A percentile compares a stretch with the other conserved stretches of the same genome.
phyloP scores from a whole-genome alignment of 257 asterid species.

The Nicotiana attenuata region DNA sequence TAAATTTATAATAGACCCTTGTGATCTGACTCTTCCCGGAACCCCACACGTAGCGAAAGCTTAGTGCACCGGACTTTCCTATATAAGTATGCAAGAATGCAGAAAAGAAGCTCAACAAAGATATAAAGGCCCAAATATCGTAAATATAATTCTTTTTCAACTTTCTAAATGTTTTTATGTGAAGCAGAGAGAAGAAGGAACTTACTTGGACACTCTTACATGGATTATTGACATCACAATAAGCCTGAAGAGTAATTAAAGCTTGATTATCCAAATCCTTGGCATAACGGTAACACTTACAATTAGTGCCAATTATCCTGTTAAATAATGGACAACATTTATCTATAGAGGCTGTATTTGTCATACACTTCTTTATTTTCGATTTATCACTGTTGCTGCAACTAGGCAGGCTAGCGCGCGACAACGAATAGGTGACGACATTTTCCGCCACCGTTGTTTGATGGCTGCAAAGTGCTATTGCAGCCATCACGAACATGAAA shows the following conservation, averaged over 20 bases:
- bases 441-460: neutral
- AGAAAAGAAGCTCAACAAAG: too few relatives aligned
- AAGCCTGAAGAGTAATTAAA: neutral
- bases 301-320: neutral
- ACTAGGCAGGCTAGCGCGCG: neutral
- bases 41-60: too few relatives aligned
- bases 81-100: too few relatives aligned
- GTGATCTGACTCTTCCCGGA: too few relatives aligned
- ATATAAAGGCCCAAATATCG: too few relatives aligned
- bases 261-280: neutral
- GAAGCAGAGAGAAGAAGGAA: neutral
- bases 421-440: too few relatives aligned
- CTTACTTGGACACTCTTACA: neutral
- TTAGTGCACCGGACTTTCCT: too few relatives aligned
- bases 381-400: neutral
- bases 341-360: neutral
- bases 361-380: constrained; percentile 1
- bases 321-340: neutral
- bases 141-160: too few relatives aligned
- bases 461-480: neutral
- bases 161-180: too few relatives aligned
- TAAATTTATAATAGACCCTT: too few relatives aligned
- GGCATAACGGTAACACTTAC: neutral
- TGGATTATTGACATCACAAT: neutral
- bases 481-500: neutral